These are phyloP conservation scores for Stylosanthes scabra DNA, from an alignment of 331 rosid genomes.

Conservation along the genomic window DNA sequence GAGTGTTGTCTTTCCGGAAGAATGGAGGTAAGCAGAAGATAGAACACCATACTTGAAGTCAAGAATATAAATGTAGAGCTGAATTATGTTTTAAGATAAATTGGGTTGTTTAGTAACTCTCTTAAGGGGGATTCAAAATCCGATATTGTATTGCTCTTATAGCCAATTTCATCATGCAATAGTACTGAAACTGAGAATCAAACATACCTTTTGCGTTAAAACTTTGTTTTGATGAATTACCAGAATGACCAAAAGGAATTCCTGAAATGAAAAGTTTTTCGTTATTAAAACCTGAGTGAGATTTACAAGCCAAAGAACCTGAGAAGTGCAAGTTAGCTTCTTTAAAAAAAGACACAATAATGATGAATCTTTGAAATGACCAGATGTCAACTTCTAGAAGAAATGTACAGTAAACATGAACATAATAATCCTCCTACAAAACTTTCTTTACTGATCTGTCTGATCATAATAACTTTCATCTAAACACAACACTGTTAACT, in stretches of 20 bases:
- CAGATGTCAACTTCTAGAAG: slow-evolving; percentile 39
- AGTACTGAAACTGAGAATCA: slow-evolving; percentile 41
- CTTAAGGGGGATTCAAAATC: slow-evolving; percentile 20
- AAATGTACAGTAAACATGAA: slow-evolving; percentile 30
- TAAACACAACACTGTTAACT: slow-evolving; percentile 25
- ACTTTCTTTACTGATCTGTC: slow-evolving; percentile 17
- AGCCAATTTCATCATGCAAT: slow-evolving; percentile 39
- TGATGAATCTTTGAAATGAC: slow-evolving; percentile 15
- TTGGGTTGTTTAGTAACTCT: background rate
- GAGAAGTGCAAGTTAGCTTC: slow-evolving; percentile 41
- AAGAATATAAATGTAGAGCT: background rate
- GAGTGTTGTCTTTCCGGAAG: background rate
- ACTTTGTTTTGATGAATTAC: slow-evolving; percentile 81
- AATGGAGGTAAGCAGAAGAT: background rate
- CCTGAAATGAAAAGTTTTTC: slow-evolving; percentile 84
- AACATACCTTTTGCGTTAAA: slow-evolving; percentile 89
- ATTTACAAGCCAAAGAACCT: slow-evolving; percentile 51
- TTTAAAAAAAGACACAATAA: slow-evolving; percentile 40
- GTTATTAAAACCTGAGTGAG: slow-evolving; percentile 54
- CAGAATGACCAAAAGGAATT: slow-evolving; percentile 79
- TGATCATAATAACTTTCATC: slow-evolving; percentile 32
- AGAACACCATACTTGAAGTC: slow-evolving; percentile 11
- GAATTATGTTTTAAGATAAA: background rate
- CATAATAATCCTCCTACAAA: slow-evolving; percentile 26
- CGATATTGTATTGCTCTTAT: slow-evolving; percentile 12